These are phyloP conservation scores for Cordyceps pruinosa DNA, from an alignment of 2,329 filamentous ascomycete genomes.

Conservation along the genomic window DNA sequence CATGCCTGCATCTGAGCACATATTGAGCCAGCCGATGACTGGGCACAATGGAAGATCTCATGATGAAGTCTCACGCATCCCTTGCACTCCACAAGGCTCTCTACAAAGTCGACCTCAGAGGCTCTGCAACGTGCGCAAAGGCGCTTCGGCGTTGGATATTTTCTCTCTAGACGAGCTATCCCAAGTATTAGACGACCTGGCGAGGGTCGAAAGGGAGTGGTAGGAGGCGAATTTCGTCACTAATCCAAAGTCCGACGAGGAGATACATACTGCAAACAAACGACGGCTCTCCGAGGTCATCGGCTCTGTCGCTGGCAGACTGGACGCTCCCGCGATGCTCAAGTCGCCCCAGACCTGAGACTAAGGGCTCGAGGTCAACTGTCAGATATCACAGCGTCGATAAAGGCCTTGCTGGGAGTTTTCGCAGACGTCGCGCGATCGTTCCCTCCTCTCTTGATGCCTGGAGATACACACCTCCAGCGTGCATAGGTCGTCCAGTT, in stretches of 20 bases:
- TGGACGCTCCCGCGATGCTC: slow-evolving; percentile 63
- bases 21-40: no score
- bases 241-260: slow-evolving; percentile 27
- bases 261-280: slow-evolving; percentile 50
- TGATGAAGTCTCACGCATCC: no score
- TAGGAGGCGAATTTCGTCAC: slow-evolving; percentile 26
- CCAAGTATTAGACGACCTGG: no score
- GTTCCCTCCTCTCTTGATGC: slow-evolving; percentile 64
- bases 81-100: no score
- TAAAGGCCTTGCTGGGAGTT: no score
- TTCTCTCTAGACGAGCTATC: no score
- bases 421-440: no score
- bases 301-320: slow-evolving; percentile 65
- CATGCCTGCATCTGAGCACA: no score
- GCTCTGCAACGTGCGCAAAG: no score
- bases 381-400: slow-evolving; percentile 43
- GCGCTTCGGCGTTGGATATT: no score
- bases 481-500: slow-evolving; percentile 65
- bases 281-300: slow-evolving; percentile 60
- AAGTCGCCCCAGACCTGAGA: slow-evolving; percentile 68
- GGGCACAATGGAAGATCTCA: no score
- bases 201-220: slow-evolving; percentile 24
- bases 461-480: slow-evolving; percentile 72
- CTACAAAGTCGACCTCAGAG: no score
- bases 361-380: slow-evolving; percentile 65